A percentile compares a stretch with the other conserved stretches of the same genome.
Conservation (phyloP, 805 yeast genomes). For the Jamesozyma gamospora region DNA sequence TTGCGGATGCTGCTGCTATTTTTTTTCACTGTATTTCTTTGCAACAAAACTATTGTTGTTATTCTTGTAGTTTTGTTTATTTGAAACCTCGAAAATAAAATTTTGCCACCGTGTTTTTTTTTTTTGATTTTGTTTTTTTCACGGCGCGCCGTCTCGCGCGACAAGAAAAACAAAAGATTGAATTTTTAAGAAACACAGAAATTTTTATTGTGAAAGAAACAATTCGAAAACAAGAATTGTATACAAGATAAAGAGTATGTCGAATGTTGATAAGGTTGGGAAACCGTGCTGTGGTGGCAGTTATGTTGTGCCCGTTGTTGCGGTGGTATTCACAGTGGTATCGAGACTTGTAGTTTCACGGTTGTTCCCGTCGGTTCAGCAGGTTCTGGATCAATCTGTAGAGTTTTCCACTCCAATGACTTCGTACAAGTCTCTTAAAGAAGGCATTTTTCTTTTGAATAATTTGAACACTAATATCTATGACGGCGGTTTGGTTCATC, state of each 20-base stretch:
- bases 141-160: background rate
- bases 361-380: slow-evolving; percentile 20
- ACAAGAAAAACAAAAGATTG: background rate
- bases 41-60: background rate
- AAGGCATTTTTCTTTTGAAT: slow-evolving; percentile 53
- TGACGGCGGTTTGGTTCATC: slow-evolving; percentile 80
- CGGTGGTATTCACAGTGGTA: slow-evolving; percentile 3
- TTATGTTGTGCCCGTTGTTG: background rate
- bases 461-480: slow-evolving; percentile 40
- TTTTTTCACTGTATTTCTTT: background rate
- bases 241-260: too few species aligned
- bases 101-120: slow-evolving; percentile 1
- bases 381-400: slow-evolving; percentile 23
- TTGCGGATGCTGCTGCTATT: too few species aligned
- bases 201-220: too few species aligned
- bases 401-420: slow-evolving; percentile 30
- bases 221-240: too few species aligned
- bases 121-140: background rate
- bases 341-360: slow-evolving; percentile 12
- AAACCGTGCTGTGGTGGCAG: too few species aligned
- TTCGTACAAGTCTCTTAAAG: slow-evolving; percentile 40
- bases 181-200: too few species aligned
- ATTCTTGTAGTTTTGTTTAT: too few species aligned
- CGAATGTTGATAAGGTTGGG: too few species aligned
- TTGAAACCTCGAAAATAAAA: too few species aligned